Evolutionary conservation across 371 early-diverging fungal species (phyloP), one percentile per base, ranked within the genome.

Genomic region (Rhizopus stolonifer): DNA sequence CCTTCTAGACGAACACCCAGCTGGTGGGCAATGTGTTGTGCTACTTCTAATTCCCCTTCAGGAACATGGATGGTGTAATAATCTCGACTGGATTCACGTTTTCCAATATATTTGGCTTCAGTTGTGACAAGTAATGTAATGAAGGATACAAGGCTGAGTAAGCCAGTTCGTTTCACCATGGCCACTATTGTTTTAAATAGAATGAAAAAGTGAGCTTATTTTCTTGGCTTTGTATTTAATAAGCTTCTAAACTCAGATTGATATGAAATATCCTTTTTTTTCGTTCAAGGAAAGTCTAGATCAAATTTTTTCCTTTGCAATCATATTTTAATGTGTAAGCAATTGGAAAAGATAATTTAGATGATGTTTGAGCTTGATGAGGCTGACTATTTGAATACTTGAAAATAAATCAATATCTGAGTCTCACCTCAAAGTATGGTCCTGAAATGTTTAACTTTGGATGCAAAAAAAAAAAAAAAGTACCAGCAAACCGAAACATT

Each of bases 1-100:
- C 88, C 88, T 34, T 86, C 66, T 17, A 77, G 77, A 22, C 79
- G 67, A 14, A 80, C 77, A 13, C 70, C 75, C 10, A 83, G 58
- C 6, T 64, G 58, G 0, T 61, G 52, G 6, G 80, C 80, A 21
- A 81, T 61, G 43, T 64, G 61, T 4, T 53, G 50, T 1, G 72
- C 71, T 22, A 71, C 69, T 13, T 61, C 65, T 8, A 19, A 11
- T 10, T 23, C 26, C 9, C 49, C 46, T 36, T 55, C 50, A 15
- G 76, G 71, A n/a, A 72, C 45, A 51, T 80, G 65, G 15, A 83
- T 32, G 2, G 80, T 75, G 26, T 81, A 83, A 55, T 83, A 83
- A 24, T 66, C 64, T 39, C 79, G 67, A 18, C 47, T 29, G 9
- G 44, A 22, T 4, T 64, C 64, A 46, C 59, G 42, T 33, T 58